Base-by-base conservation (phyloP, 1,284 basidiomycete species). In the Ceratobasidium sp. region DNA sequence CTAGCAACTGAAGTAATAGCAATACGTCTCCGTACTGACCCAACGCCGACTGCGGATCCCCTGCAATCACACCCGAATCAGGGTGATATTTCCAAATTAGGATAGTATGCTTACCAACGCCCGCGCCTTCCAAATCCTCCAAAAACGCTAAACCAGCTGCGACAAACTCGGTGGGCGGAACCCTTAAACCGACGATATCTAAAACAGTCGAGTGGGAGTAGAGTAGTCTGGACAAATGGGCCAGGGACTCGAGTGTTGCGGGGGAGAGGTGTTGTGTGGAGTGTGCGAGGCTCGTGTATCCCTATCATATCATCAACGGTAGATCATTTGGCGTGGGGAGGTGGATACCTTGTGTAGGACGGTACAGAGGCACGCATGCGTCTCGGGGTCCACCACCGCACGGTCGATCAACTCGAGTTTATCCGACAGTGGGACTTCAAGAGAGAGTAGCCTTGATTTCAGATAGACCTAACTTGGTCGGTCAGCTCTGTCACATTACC, bases 41-140 rank as follows among this genome's bases (percentile, higher is more conserved):
- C 36, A 91, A 83, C 2, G 89, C 89, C 21, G 86, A 87, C 76
- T 91, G 90, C 21, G 90, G 90, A 76, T 92, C 90, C 47, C 89
- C 90, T 91, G 64, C 36, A 59, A 41, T 4, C 69, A 8, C 39
- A 53, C 21, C 39, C 11, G 19, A 41, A 27, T 64, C 42, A 62
- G 25, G 8, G 1, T 36, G 5, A 36, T 36, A 36, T 41, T 46
- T 46, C 21, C 47, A 21, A 21, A 16, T 50, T 21, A 23, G 14
- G 23, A 21, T 25, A 21, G 25, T 50, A 2, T 23, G n/a, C 87
- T 29, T 75, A 88, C 89, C 90, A 52, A 91, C 86, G 21, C 85
- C 86, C 74, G 90, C 89, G 70, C 87, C 89, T 73, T 90, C 88
- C 73, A 88, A 90, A 49, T 85, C 82, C 60, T 88, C 83, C 41